Conservation (phyloP, 1,284 basidiomycete species). For the Ganoderma multipileum region DNA sequence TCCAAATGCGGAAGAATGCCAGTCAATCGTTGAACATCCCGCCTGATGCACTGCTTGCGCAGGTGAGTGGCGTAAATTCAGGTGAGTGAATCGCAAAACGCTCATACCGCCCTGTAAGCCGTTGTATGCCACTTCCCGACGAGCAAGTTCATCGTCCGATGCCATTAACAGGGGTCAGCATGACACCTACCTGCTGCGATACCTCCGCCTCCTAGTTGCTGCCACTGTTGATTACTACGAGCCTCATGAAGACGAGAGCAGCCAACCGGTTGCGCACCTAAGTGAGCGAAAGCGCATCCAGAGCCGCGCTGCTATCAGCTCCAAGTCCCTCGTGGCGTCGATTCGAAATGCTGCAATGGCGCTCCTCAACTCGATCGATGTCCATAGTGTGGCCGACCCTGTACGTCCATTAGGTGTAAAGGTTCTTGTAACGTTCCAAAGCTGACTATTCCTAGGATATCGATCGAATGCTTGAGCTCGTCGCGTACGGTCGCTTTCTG, state of each 20-base stretch:
- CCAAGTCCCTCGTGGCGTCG: slow-evolving; percentile 11
- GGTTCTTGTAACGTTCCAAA: background rate
- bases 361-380: slow-evolving; percentile 9
- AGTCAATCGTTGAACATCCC: slow-evolving; percentile 22
- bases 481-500: slow-evolving; percentile 26
- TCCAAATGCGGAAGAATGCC: slow-evolving; percentile 28
- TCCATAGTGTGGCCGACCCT: background rate
- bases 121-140: slow-evolving; percentile 13
- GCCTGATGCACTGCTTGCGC: slow-evolving; percentile 30
- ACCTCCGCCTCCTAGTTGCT: slow-evolving; percentile 21
- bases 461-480: slow-evolving; percentile 14
- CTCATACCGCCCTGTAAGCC: slow-evolving; percentile 28
- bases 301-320: slow-evolving; percentile 8
- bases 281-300: slow-evolving; percentile 16
- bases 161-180: background rate
- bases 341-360: slow-evolving; percentile 12
- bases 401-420: slow-evolving; percentile 11
- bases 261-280: background rate
- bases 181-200: slow-evolving; percentile 9
- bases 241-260: background rate
- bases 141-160: background rate
- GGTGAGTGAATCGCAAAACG: slow-evolving; percentile 25
- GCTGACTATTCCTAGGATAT: slow-evolving; percentile 14
- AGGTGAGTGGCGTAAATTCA: slow-evolving; percentile 29
- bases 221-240: slow-evolving; percentile 19